phyloP scores from a whole-genome alignment of 495 filamentous ascomycete species.

The Parmelia sp. region DNA sequence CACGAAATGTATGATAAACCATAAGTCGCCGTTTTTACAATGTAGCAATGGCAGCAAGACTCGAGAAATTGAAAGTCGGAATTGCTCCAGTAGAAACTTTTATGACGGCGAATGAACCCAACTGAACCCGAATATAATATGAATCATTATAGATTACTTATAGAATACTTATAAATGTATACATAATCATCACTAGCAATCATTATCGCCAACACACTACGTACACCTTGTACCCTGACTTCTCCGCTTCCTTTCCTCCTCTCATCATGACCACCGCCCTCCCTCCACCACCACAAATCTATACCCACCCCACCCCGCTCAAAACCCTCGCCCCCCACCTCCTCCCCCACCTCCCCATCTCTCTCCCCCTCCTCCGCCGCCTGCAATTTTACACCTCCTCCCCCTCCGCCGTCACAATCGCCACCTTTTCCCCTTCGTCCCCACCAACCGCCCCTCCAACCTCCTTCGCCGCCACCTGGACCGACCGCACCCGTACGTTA shows the following conservation, averaged over 20 bases:
- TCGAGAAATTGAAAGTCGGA: neutral
- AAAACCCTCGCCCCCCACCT: constrained; percentile 40
- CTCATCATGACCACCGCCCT: constrained; percentile 2
- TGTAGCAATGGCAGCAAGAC: neutral
- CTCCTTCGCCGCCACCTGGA: constrained; percentile 42
- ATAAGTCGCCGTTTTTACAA: neutral
- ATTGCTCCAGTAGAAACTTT: neutral
- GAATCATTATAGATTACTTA: too few relatives aligned
- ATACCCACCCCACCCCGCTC: constrained; percentile 37
- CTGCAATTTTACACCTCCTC: constrained; percentile 47
- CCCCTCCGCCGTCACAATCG: constrained; percentile 40
- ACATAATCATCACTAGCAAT: too few relatives aligned
- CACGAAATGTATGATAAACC: too few relatives aligned
- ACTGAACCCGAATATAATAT: too few relatives aligned
- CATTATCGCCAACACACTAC: too few relatives aligned
- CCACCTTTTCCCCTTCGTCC: constrained; percentile 29
- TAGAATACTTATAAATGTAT: neutral
- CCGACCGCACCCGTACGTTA: constrained; percentile 53
- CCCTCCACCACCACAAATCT: constrained; percentile 22
- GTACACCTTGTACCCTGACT: too few relatives aligned
- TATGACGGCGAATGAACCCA: neutral
- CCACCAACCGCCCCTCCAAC: constrained; percentile 1
- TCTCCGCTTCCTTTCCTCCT: constrained; percentile 1
- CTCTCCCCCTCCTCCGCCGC: constrained; percentile 51
- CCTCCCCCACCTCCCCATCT: constrained; percentile 45